Evolutionary conservation across 495 filamentous ascomycete genomes (phyloP), one percentile per base, ranked within the genome.

Genomic region (Chlorociboria aeruginascens): DNA sequence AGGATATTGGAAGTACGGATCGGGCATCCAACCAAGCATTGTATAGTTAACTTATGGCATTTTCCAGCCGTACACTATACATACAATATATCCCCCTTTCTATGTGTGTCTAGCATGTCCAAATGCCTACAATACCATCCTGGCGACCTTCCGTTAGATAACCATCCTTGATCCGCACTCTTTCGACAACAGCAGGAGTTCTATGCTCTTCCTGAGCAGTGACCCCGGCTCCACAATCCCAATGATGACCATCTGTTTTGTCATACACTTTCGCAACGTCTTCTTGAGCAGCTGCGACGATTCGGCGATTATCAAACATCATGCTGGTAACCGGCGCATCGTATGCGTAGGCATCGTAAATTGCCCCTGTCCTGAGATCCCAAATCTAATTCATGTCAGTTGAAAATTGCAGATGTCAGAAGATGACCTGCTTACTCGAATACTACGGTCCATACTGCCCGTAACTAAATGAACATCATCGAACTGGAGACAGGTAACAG

Each of bases 241-340:
- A 97, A 62, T 96, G 93, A 49, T 85, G 69, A 9, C 87, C 89
- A 56, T 99, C 92, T 3, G 84, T 82, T 74, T 97, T 97, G 66
- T 99, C 92, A 64, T 97, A 97, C 40, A 97, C 82, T 66, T 99
- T 99, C 51, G 88, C 87, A 28, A 96, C 86, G 55, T 82, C 81
- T 63, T 97, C 90, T 40, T 89, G 85, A 0, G 87, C 88, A 3
- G 92, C 89, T 38, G 86, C 78, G 7, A 90, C 89, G 51, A 99
- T 99, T 36, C 92, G 79, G 28, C 89, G 81, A 10, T 73, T 70
- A 63, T 99, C 92, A 58, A 99, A 99, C 81, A 92, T 92, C 92
- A 97, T 97, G 70, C 83, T 89, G 20, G 87, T 95, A 52, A 99
- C 76, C 0, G 90, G 82, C 58, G 87, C 73, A 60, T 96, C 88